These are phyloP conservation scores for Gnaphalium uliginosum DNA, from an alignment of 129 eudicot species.

Conservation along the genomic window DNA sequence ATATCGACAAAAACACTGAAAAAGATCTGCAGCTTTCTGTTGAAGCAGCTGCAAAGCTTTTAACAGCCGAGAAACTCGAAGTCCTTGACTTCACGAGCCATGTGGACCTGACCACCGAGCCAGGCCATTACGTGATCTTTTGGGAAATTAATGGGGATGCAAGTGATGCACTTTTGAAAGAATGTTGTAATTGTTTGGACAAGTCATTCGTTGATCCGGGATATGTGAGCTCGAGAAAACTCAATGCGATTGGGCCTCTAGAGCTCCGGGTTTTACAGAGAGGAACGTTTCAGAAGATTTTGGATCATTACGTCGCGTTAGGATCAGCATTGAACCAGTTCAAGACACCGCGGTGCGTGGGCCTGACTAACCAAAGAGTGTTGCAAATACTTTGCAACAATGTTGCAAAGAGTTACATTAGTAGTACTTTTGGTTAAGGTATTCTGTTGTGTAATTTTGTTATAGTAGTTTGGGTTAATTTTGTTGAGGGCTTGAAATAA, in stretches of 20 bases:
- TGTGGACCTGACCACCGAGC: slow-evolving; percentile 58
- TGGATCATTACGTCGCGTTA: slow-evolving; percentile 53
- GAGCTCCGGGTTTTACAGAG: slow-evolving; percentile 59
- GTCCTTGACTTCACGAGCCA: slow-evolving; percentile 70
- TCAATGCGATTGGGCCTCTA: slow-evolving; percentile 56
- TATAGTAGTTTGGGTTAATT: not conserved
- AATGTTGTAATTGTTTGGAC: slow-evolving; percentile 80
- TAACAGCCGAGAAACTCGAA: slow-evolving; percentile 37
- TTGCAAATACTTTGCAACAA: slow-evolving; percentile 62
- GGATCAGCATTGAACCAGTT: slow-evolving; percentile 82
- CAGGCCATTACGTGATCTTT: slow-evolving; percentile 65
- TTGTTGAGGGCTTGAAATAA: not conserved
- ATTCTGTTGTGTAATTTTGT: not conserved
- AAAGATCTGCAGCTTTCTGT: slow-evolving; percentile 76
- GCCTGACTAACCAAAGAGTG: slow-evolving; percentile 42
- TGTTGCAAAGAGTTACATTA: slow-evolving; percentile 59
- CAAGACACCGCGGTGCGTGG: slow-evolving; percentile 85
- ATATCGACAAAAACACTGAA: slow-evolving; percentile 93
- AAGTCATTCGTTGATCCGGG: slow-evolving; percentile 73
- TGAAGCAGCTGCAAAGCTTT: slow-evolving; percentile 61
- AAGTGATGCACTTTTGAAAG: slow-evolving; percentile 45
- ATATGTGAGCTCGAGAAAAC: slow-evolving; percentile 66
- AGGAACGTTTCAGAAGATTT: slow-evolving; percentile 75
- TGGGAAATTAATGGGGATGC: slow-evolving; percentile 52
- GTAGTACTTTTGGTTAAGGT: slow-evolving; percentile 49